Evolutionary conservation across 129 eudicot species (phyloP).

Genomic region (Tagetes erecta): DNA sequence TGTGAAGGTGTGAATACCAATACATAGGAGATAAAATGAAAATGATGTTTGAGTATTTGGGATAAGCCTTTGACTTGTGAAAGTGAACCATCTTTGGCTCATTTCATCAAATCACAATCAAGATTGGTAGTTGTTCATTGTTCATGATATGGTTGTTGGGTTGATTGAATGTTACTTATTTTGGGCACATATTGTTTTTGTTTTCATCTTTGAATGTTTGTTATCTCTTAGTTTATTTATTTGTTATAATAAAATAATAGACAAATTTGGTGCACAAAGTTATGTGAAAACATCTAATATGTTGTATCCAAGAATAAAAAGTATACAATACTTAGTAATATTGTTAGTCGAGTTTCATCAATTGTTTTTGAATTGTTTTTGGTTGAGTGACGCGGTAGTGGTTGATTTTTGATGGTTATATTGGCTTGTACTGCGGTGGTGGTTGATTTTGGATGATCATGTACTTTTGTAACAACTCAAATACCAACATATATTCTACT

Average conservation of each 20-base stretch:
- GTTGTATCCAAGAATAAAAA: not conserved
- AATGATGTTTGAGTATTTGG: slow-evolving; percentile 32
- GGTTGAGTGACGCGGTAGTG: not conserved
- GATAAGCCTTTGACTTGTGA: slow-evolving; percentile 35
- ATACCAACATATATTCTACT: no score
- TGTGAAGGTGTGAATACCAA: slow-evolving; percentile 16
- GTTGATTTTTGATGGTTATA: not conserved
- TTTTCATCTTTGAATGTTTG: slow-evolving; percentile 18
- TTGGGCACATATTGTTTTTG: slow-evolving; percentile 9
- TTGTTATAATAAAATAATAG: no score
- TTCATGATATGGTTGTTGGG: slow-evolving; percentile 28
- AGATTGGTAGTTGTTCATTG: slow-evolving; percentile 28
- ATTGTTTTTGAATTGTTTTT: not conserved
- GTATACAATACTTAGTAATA: not conserved
- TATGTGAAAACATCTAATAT: not conserved
- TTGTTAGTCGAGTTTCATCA: not conserved
- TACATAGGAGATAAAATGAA: slow-evolving; percentile 7
- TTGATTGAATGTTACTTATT: slow-evolving; percentile 3
- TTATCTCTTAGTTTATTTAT: not conserved
- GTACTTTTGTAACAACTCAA: no score
- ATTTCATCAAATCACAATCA: slow-evolving; percentile 27
- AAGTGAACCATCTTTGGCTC: slow-evolving; percentile 29
- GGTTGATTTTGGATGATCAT: not conserved
- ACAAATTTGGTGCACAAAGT: not conserved
- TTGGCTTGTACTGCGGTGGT: not conserved